These are phyloP conservation scores for Cardamine occulta DNA, from an alignment of 345 rosid genomes.

Conservation along the genomic window DNA sequence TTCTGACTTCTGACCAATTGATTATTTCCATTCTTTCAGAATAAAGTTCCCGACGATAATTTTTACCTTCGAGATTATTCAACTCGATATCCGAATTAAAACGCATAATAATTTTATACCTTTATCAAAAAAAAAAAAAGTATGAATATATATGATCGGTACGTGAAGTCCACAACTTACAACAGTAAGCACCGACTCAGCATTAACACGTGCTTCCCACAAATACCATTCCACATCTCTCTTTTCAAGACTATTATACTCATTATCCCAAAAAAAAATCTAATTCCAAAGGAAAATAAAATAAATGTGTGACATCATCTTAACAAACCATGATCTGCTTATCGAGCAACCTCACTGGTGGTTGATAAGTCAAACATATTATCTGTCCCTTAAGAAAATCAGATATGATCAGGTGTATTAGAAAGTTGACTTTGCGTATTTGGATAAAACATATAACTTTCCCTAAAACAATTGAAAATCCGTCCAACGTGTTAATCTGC, in stretches of 20 bases:
- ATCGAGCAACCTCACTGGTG: constrained; percentile 18
- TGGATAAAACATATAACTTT: constrained; percentile 16
- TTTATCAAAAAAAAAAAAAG: neutral
- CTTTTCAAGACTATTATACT: constrained; percentile 6
- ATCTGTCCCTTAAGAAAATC: constrained; percentile 25
- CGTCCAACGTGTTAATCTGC: constrained; percentile 30
- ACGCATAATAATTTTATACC: neutral
- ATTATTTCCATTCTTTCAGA: neutral
- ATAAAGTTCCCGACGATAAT: neutral
- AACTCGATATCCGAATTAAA: neutral
- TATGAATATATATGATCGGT: constrained; percentile 2
- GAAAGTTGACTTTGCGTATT: constrained; percentile 17
- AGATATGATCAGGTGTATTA: neutral
- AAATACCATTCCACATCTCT: constrained; percentile 11
- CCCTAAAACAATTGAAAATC: neutral
- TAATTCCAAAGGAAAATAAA: neutral
- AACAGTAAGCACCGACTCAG: constrained; percentile 36
- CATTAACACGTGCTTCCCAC: constrained; percentile 38
- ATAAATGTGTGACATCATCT: constrained; percentile 21
- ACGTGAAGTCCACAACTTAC: constrained; percentile 42
- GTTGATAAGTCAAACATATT: constrained; percentile 32
- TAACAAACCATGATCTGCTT: constrained; percentile 37
- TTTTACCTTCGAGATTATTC: neutral
- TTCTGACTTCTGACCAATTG: neutral
- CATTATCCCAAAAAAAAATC: constrained; percentile 2